Base-by-base conservation (phyloP, 2,329 filamentous ascomycete genomes). In the Rhinocladiella mackenziei region DNA sequence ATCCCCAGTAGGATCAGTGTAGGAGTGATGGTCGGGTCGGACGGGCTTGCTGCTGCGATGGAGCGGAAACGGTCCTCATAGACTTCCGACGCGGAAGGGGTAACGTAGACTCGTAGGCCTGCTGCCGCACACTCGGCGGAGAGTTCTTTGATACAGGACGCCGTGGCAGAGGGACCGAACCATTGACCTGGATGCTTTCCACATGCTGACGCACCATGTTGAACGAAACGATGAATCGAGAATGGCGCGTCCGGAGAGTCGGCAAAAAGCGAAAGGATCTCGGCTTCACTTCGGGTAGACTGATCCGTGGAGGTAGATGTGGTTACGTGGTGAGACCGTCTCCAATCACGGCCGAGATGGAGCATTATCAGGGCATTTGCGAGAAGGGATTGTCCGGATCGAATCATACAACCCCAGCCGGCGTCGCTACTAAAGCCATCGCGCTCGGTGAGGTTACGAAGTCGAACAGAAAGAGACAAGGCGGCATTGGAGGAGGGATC, bases 331-430 rank as follows among this genome's bases (percentile, higher is more conserved):
- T 37, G 39, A n/a, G n/a, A n/a, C 25, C 53, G 44, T 14, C 55
- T 47, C 55, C 55, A 57, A 13, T 56, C 84, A 76, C 92, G 80
- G 14, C 92, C 91, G 15, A 96, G 69, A 28, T 77, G 73, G 35
- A 89, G 69, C 43, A 85, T 75, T 13, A 80, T 68, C 57, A 97
- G 73, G 1, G 91, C 77, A 65, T 97, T 98, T 32, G 91, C 91
- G 30, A 98, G 72, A 18, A 98, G 74, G 59, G 87, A 91, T 69
- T 98, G 92, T 3, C 92, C 92, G 4, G 91, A 96, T 48, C 92
- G 76, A 57, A 98, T 97, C 92, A 98, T 98, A 62, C 92, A 98
- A 0, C 92, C 92, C 89, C 94, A 98, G 39, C 92, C 92, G 7
- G 87, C 89, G 63, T 98, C 92, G 2, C 88, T 91, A 8, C 87